These are phyloP conservation scores for Pythium rishiriense DNA, from an alignment of 352 stramenopile genomes.

Conservation along the genomic window DNA sequence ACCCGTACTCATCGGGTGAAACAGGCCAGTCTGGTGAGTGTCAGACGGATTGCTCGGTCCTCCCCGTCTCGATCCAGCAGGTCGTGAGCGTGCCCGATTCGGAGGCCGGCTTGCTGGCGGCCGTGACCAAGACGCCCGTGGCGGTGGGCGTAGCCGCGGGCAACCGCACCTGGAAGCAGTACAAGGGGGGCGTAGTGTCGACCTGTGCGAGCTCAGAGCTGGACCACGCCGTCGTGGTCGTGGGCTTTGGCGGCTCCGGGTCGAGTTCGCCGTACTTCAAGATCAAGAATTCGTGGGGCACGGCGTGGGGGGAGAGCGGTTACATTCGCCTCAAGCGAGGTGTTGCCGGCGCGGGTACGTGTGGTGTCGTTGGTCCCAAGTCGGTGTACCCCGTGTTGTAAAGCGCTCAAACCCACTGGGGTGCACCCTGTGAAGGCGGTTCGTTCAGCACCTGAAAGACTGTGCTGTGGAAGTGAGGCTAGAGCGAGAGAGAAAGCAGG, in stretches of 20 bases:
- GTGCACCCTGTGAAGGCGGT: too few relatives aligned
- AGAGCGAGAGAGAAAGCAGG: too few relatives aligned
- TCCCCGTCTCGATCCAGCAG: slow-evolving; percentile 32
- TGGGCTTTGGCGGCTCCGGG: slow-evolving; percentile 89
- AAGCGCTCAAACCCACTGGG: too few relatives aligned
- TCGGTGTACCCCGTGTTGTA: slow-evolving; percentile 62
- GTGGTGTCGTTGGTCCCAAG: slow-evolving; percentile 55
- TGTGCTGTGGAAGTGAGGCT: too few relatives aligned
- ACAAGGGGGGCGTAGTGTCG: slow-evolving; percentile 92
- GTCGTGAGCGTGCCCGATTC: slow-evolving; percentile 69
- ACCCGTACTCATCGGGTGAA: slow-evolving; percentile 79
- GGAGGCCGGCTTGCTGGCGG: slow-evolving; percentile 79
- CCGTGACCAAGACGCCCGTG: slow-evolving; percentile 91
- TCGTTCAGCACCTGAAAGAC: too few relatives aligned
- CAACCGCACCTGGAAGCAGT: slow-evolving; percentile 97
- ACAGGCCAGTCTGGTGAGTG: slow-evolving; percentile 37
- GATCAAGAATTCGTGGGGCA: slow-evolving; percentile 98
- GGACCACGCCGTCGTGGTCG: slow-evolving; percentile 97
- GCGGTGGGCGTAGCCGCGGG: slow-evolving; percentile 94
- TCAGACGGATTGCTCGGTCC: slow-evolving; percentile 32
- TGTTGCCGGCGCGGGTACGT: slow-evolving; percentile 48
- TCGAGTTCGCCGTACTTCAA: slow-evolving; percentile 83
- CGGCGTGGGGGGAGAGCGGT: slow-evolving; percentile 90
- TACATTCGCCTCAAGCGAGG: slow-evolving; percentile 94
- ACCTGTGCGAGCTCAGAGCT: slow-evolving; percentile 85